These are phyloP conservation scores for Polygonum maritimum DNA, from an alignment of 148 eudicot genomes.

Conservation along the genomic window DNA sequence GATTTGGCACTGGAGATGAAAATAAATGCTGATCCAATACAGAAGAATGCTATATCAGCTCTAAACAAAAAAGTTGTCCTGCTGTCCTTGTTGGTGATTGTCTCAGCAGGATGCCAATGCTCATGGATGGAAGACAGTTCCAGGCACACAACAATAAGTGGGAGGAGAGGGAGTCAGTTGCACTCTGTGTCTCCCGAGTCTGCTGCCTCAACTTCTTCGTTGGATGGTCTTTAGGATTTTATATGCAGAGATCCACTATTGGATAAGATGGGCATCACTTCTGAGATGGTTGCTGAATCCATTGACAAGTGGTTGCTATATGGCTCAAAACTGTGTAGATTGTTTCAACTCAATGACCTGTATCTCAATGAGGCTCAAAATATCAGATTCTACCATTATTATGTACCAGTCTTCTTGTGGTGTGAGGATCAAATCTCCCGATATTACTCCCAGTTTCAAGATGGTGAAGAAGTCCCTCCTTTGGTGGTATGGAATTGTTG, in stretches of 20 bases:
- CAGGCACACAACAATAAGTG: conserved; percentile 20
- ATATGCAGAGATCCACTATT: conserved; percentile 89
- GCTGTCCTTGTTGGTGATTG: conserved; percentile 8
- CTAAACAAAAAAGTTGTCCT: not conserved
- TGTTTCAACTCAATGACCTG: conserved; percentile 74
- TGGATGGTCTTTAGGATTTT: conserved; percentile 66
- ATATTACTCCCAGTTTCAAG: conserved; percentile 56
- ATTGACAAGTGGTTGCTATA: conserved; percentile 75
- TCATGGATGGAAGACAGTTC: conserved; percentile 54
- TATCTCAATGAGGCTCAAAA: conserved; percentile 67
- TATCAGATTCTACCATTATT: conserved; percentile 81
- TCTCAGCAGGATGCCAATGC: conserved; percentile 40
- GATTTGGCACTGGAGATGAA: not conserved
- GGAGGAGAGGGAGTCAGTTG: conserved; percentile 34
- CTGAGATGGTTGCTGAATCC: conserved; percentile 61
- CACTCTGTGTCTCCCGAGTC: conserved; percentile 34
- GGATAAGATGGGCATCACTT: conserved; percentile 50
- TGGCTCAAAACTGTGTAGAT: conserved; percentile 62
- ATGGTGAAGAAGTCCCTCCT: conserved; percentile 81
- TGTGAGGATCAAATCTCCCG: conserved; percentile 73
- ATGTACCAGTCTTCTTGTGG: conserved; percentile 90
- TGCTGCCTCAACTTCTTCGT: conserved; percentile 56
- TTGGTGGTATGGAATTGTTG: conserved; percentile 49
- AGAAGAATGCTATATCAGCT: not conserved
- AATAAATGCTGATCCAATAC: not conserved